phyloP scores from a whole-genome alignment of 176 grass and related monocot genomes.

The Oryza rufipogon region DNA sequence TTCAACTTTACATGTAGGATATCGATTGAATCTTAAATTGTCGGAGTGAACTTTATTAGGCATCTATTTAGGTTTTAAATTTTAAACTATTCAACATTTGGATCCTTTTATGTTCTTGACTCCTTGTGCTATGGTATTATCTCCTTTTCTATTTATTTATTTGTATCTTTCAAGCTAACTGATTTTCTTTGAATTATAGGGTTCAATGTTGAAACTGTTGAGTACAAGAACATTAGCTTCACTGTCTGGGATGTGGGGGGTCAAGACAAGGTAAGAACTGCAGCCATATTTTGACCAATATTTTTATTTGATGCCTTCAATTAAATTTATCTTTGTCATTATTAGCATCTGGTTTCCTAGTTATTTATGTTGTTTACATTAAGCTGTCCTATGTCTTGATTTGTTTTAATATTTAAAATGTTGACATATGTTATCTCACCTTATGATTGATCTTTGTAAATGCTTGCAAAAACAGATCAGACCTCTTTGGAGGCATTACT shows the following conservation, averaged over 20 bases:
- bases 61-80: background rate
- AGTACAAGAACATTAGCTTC: constrained; percentile 91
- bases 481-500: constrained; percentile 56
- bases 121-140: background rate
- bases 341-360: too few species aligned
- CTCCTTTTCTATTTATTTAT: background rate
- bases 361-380: background rate
- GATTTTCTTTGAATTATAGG: constrained; percentile 29
- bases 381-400: background rate
- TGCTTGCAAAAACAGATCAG: constrained; percentile 40
- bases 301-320: background rate
- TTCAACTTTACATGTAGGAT: background rate
- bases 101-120: background rate
- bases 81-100: background rate
- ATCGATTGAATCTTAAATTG: background rate
- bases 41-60: too few species aligned
- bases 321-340: too few species aligned
- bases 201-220: constrained; percentile 82
- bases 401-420: background rate
- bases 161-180: background rate
- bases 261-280: constrained; percentile 69
- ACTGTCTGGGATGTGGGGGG: constrained; percentile 85
- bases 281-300: background rate
- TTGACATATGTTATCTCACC: background rate
- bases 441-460: background rate